Conservation (phyloP, 2,329 filamentous ascomycete genomes). For the Zymoseptoria tritici region DNA sequence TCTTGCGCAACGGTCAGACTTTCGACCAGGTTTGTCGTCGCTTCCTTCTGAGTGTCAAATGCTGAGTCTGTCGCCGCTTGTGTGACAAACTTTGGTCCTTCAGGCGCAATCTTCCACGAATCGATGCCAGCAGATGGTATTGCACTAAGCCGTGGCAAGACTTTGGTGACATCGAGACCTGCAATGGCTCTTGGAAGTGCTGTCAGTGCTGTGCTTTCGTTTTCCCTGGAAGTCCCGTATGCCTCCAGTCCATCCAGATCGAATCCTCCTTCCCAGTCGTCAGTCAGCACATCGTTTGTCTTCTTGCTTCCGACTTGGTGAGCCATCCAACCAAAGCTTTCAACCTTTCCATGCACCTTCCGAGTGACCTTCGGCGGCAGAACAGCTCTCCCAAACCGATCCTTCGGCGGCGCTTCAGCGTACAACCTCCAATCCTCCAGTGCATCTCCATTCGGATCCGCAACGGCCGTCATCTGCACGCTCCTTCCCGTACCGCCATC, state of each 20-base stretch:
- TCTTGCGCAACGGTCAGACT: conserved; percentile 17
- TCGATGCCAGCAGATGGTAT: conserved; percentile 44
- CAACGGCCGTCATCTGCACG: conserved; percentile 5
- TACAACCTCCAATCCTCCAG: conserved; percentile 18
- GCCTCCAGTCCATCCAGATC: conserved; percentile 17
- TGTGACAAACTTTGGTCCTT: conserved; percentile 21
- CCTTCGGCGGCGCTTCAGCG: background rate
- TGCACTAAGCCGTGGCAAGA: conserved; percentile 59
- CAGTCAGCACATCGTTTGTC: conserved; percentile 12
- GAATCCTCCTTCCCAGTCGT: conserved; percentile 21
- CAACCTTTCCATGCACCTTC: conserved; percentile 6
- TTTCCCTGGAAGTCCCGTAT: conserved; percentile 32
- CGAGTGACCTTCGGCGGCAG: background rate
- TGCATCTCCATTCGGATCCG: conserved; percentile 1
- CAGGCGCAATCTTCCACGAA: conserved; percentile 14
- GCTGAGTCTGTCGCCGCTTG: conserved; percentile 21
- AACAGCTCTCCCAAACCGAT: background rate
- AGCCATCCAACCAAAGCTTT: conserved; percentile 20
- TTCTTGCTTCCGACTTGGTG: conserved; percentile 20
- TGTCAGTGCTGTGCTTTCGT: conserved; percentile 3
- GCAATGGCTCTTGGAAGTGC: conserved; percentile 63
- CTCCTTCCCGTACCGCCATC: conserved; percentile 29
- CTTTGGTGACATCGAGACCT: conserved; percentile 67
- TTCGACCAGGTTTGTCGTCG: conserved; percentile 12
- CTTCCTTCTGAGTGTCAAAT: conserved; percentile 16